These are phyloP conservation scores for Chrysanthemum makinoi DNA, from an alignment of 129 eudicot species.

Conservation along the genomic window DNA sequence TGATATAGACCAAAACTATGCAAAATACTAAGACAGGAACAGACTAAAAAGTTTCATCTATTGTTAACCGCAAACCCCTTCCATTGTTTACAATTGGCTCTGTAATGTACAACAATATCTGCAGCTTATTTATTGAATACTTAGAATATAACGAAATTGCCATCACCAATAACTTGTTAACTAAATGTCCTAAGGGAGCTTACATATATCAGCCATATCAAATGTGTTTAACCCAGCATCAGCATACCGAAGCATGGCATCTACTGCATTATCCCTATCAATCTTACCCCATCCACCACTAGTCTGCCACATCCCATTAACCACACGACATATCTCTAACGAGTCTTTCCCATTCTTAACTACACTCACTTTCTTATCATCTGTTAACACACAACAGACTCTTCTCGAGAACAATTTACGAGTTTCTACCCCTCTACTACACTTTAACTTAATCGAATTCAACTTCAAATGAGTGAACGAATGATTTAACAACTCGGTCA, in stretches of 20 bases:
- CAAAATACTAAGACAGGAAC: too few relatives aligned
- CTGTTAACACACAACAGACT: slow-evolving; percentile 41
- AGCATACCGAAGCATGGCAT: slow-evolving; percentile 69
- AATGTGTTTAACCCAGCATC: slow-evolving; percentile 70
- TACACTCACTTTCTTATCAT: slow-evolving; percentile 38
- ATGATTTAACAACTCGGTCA: slow-evolving; percentile 39
- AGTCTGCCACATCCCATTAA: slow-evolving; percentile 90
- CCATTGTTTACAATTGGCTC: neutral
- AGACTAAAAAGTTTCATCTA: too few relatives aligned
- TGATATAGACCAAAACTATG: too few relatives aligned
- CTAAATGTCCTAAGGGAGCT: slow-evolving; percentile 15
- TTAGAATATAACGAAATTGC: neutral
- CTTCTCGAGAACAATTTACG: slow-evolving; percentile 26
- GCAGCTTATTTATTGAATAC: too few relatives aligned
- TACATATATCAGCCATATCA: slow-evolving; percentile 82
- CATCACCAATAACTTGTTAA: slow-evolving; percentile 7
- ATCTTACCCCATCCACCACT: slow-evolving; percentile 83
- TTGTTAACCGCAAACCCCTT: neutral
- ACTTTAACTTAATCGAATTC: slow-evolving; percentile 23
- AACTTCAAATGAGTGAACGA: slow-evolving; percentile 36
- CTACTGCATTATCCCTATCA: slow-evolving; percentile 53
- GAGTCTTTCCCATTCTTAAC: slow-evolving; percentile 78
- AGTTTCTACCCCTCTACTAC: slow-evolving; percentile 18
- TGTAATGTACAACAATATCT: too few relatives aligned
- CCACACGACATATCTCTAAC: slow-evolving; percentile 59